phyloP scores from a whole-genome alignment of 2,329 filamentous ascomycete species.

The Claviceps humidiphila region DNA sequence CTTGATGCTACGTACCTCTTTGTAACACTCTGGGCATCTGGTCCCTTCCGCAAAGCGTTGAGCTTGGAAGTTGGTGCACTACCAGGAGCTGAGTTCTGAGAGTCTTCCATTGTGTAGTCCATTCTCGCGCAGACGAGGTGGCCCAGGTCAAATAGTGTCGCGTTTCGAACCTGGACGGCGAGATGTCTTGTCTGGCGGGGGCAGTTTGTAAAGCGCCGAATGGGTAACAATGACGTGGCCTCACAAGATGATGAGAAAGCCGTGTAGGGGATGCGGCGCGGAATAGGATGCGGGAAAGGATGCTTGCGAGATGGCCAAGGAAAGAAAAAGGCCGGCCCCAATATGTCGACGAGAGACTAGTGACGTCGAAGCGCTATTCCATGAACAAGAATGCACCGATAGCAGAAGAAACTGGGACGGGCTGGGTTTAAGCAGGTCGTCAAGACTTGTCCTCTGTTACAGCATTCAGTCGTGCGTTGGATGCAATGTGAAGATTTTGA shows the following conservation, averaged over 20 bases:
- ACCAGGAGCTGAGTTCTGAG: constrained; percentile 55
- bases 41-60: constrained; percentile 38
- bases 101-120: constrained; percentile 38
- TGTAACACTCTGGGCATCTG: constrained; percentile 60
- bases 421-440: neutral
- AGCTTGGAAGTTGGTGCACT: constrained; percentile 50
- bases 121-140: constrained; percentile 13
- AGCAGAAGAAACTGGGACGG: neutral
- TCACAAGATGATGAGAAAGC: neutral
- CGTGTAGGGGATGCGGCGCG: neutral
- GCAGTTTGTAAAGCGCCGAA: neutral
- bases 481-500: neutral
- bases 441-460: neutral
- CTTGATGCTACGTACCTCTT: constrained; percentile 45
- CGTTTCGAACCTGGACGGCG: neutral
- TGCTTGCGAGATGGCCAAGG: neutral
- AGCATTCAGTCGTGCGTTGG: neutral
- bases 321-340: neutral
- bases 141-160: neutral
- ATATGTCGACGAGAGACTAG: neutral
- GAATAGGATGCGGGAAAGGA: neutral
- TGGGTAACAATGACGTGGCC: neutral
- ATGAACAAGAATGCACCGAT: neutral
- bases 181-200: neutral
- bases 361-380: neutral